Conservation (phyloP, 257 asterid species). For the Coffea eugenioides region DNA sequence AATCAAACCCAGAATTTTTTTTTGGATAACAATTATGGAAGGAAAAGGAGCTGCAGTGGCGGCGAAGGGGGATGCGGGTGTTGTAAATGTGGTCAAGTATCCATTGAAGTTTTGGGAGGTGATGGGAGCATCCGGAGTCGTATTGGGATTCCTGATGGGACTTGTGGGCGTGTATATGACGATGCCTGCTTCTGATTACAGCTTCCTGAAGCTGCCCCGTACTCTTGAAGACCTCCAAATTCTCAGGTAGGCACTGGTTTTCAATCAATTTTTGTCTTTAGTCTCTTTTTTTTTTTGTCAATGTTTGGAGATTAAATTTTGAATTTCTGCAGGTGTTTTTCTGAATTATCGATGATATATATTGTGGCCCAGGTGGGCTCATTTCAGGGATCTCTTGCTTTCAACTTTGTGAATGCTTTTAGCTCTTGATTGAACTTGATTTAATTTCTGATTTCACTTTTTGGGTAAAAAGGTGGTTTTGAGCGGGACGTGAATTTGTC, state of each 20-base stretch:
- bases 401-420: neutral
- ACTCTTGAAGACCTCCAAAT: slow-evolving; percentile 81
- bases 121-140: slow-evolving; percentile 62
- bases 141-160: slow-evolving; percentile 63
- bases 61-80: slow-evolving; percentile 6
- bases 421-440: neutral
- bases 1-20: neutral
- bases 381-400: neutral
- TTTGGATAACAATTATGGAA: slow-evolving; percentile 12
- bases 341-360: neutral
- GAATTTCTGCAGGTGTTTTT: neutral
- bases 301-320: neutral
- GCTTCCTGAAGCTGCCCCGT: slow-evolving; percentile 90
- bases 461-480: neutral
- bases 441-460: too few species aligned
- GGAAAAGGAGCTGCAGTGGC: slow-evolving; percentile 25
- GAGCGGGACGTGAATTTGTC: neutral
- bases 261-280: neutral
- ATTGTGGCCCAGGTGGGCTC: neutral
- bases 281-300: too few species aligned
- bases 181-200: slow-evolving; percentile 90
- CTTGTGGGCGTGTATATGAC: slow-evolving; percentile 68
- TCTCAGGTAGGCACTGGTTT: slow-evolving; percentile 71
- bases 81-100: slow-evolving; percentile 34
- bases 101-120: slow-evolving; percentile 70